Evolutionary conservation across 1,139 yeast genomes (phyloP), one percentile per base, ranked within the genome.

Genomic region (Diutina catenulata): DNA sequence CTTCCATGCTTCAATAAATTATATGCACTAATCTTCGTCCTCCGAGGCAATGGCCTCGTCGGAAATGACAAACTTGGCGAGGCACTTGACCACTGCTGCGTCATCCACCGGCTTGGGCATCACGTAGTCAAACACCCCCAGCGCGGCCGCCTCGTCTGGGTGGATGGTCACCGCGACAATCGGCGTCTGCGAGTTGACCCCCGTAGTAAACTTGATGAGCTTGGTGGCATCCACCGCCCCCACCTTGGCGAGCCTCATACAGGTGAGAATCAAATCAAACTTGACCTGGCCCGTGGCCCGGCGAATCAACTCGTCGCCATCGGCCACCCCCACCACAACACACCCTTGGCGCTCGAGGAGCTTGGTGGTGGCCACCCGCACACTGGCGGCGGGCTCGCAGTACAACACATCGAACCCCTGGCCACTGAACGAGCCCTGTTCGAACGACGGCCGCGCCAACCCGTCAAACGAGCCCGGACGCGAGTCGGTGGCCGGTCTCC

Each of bases 351-450:
- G 67, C 43, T 78, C 86, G 42, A 91, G 60, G 47, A 80, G 66
- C 42, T 70, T 73, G 37, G 76, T 72, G 32, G 80, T 70, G 10
- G 83, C 70, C 51, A 76, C 86, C 37, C 94, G 60, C 44, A 83
- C 80, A 38, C 80, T 80, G 0, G 95, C 91, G 43, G 83, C 83
- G 3, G 93, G 87, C 50, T 87, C 95, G 58, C 95, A 87, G 24
- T 86, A 68, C 37, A 88, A 60, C 3, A 86, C 77, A 53, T 84
- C 93, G 43, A 82, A 39, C 43, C 66, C 64, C 19, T 15, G 38
- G 29, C 7, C n/a, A n/a, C n/a, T n/a, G n/a, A n/a, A n/a, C n/a
- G n/a, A n/a, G n/a, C n/a, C n/a, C n/a, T n/a, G n/a, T n/a, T n/a
- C n/a, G 13, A 31, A 31, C 19, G 20, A 25, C 4, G 26, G 19